Conservation (phyloP, 176 grass and related monocot genomes). For the Musa troglodytarum region DNA sequence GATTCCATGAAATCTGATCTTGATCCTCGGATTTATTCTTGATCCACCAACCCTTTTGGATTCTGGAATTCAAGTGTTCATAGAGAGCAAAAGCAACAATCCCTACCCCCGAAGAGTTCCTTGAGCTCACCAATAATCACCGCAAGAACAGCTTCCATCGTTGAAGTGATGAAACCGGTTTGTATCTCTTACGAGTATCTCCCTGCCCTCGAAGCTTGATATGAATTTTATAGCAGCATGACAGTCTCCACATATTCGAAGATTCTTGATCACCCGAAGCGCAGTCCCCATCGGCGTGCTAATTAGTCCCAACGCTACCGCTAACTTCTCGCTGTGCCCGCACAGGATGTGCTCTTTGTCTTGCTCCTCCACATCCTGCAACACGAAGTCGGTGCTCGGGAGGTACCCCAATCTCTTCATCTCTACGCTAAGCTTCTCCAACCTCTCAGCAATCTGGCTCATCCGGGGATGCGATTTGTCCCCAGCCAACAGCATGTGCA, state of each 20-base stretch:
- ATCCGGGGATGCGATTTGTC: conserved; percentile 59
- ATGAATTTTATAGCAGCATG: conserved; percentile 64
- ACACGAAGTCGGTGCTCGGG: conserved; percentile 54
- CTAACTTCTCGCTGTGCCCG: conserved; percentile 75
- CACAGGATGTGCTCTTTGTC: conserved; percentile 68
- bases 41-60: too few relatives aligned
- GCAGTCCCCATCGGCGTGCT: conserved; percentile 40
- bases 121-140: conserved; percentile 50
- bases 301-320: conserved; percentile 51
- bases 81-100: neutral
- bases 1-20: too few relatives aligned
- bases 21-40: too few relatives aligned
- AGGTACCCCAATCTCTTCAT: conserved; percentile 60
- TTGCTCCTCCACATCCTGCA: conserved; percentile 79
- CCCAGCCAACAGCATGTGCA: conserved; percentile 67
- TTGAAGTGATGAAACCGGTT: conserved; percentile 67
- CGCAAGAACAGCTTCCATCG: conserved; percentile 54
- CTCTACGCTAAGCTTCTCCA: conserved; percentile 45
- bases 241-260: conserved; percentile 61
- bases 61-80: neutral
- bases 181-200: conserved; percentile 60
- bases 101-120: too few relatives aligned
- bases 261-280: conserved; percentile 66
- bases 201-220: conserved; percentile 46
- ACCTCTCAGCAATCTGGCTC: conserved; percentile 36